Conservation (phyloP, 108 stramenopile genomes). For the Discostella pseudostelligera region DNA sequence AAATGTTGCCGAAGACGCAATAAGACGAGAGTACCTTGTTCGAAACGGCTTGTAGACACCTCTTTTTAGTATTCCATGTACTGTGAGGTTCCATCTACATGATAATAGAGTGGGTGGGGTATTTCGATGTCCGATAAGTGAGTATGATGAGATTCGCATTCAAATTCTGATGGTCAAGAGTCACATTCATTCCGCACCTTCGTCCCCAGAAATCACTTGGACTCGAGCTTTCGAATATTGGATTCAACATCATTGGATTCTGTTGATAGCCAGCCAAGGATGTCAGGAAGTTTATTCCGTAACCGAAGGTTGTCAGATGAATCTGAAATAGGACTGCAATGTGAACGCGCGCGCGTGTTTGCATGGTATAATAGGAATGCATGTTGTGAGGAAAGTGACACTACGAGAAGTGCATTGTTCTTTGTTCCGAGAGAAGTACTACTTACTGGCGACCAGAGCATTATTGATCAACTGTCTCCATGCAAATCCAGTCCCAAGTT, state of each 20-base stretch:
- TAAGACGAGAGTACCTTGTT: constrained; percentile 24
- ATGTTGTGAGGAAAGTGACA: constrained; percentile 9
- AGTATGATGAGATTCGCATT: too few relatives aligned
- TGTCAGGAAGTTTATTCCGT: constrained; percentile 45
- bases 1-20: constrained; percentile 36
- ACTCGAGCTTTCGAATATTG: constrained; percentile 38
- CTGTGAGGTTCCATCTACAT: not conserved
- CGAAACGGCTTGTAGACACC: constrained; percentile 47
- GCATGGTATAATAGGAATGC: too few relatives aligned
- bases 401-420: not conserved
- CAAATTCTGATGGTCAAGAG: not conserved
- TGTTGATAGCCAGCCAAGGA: constrained; percentile 26
- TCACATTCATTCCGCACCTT: constrained; percentile 24
- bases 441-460: constrained; percentile 31
- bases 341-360: too few relatives aligned
- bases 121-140: not conserved
- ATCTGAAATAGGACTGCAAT: constrained; percentile 65
- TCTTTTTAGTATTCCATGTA: constrained; percentile 28
- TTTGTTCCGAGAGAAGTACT: not conserved
- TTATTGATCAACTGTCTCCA: constrained; percentile 32
- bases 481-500: constrained; percentile 12
- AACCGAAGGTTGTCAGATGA: constrained; percentile 58
- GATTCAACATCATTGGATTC: constrained; percentile 42
- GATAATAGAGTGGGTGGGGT: not conserved
- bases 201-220: constrained; percentile 48